phyloP scores from a whole-genome alignment of 768 basidiomycete species.

The Tylopilus subfusipes region DNA sequence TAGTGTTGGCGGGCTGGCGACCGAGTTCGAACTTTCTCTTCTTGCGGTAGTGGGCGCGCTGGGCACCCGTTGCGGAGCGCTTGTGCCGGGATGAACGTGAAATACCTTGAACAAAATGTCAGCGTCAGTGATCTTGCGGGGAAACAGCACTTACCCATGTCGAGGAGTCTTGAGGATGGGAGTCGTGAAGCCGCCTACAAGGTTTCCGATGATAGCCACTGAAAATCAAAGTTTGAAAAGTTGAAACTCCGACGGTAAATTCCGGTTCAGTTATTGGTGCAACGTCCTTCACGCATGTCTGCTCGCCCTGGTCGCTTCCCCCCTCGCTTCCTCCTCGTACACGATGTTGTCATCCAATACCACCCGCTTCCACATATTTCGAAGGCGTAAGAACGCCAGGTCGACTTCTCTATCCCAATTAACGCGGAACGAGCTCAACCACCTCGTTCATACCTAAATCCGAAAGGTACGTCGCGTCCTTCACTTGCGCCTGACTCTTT shows the following conservation, averaged over 20 bases:
- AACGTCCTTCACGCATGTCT: constrained; percentile 22
- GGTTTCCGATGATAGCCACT: constrained; percentile 53
- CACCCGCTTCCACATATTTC: constrained; percentile 33
- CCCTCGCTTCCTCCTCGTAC: constrained; percentile 18
- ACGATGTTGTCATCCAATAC: constrained; percentile 32
- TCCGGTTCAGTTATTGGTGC: constrained; percentile 15
- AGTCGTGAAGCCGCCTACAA: constrained; percentile 32
- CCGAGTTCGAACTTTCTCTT: constrained; percentile 99
- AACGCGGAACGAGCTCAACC: constrained; percentile 66
- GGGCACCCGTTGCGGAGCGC: constrained; percentile 88
- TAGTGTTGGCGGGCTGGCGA: constrained; percentile 96
- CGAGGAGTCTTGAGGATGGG: constrained; percentile 67
- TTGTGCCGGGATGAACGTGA: constrained; percentile 97
- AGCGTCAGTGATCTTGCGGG: background rate
- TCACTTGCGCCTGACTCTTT: constrained; percentile 34
- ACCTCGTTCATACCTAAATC: constrained; percentile 53
- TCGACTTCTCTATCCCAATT: constrained; percentile 37
- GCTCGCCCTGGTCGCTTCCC: constrained; percentile 19
- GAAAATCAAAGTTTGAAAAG: constrained; percentile 36
- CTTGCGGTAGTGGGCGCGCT: constrained; percentile 96
- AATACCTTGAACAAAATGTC: constrained; percentile 65
- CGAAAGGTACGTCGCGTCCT: constrained; percentile 48
- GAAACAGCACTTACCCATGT: constrained; percentile 65
- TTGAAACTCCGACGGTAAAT: constrained; percentile 30
- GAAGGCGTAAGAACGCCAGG: constrained; percentile 46